Evolutionary conservation across 2,329 filamentous ascomycete genomes (phyloP), one percentile per base, ranked within the genome.

Genomic region (Biscogniauxia sp.): DNA sequence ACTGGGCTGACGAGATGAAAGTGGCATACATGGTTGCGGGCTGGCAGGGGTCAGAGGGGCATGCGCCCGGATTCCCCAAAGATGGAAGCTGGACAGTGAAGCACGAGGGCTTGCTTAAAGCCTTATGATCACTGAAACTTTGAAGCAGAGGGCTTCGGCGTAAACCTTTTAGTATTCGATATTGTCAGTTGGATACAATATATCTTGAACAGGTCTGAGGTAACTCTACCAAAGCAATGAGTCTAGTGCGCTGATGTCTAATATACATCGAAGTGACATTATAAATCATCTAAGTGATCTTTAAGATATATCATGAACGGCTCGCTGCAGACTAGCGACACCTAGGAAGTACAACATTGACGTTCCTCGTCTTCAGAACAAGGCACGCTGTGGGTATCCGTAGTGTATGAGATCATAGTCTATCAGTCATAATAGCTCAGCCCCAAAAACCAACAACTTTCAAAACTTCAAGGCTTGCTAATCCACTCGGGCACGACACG

Each of bases 401-500:
- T n/a, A 45, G 11, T n/a, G 37, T n/a, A 45, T 6, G 4, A 9
- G 5, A 45, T 17, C 4, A 45, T n/a, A n/a, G 37, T 45, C 37
- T 45, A 45, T n/a, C 15, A 11, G 37, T 45, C 6, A 32, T 32
- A 32, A 32, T 32, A 13, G 4, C 9, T 8, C 9, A n/a, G 11
- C 6, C 17, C 55, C 55, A 20, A 51, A 32, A 37, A 9, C 20
- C 15, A 8, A 23, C 23, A 23, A 15, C 20, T 5, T 17, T 54
- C 13, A 51, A 32, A n/a, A 20, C 23, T 20, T 53, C 56, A 64
- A 11, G 61, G 41, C 41, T 61, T 62, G 26, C 23, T 45, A 1
- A 70, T 52, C 84, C 85, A 88, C 19, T 75, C 72, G 17, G 82
- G 83, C 20, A 78, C 75, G 4, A 85, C 84, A 61, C 77, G 79